phyloP scores from a whole-genome alignment of 148 eudicot genomes.

The Silene conica region DNA sequence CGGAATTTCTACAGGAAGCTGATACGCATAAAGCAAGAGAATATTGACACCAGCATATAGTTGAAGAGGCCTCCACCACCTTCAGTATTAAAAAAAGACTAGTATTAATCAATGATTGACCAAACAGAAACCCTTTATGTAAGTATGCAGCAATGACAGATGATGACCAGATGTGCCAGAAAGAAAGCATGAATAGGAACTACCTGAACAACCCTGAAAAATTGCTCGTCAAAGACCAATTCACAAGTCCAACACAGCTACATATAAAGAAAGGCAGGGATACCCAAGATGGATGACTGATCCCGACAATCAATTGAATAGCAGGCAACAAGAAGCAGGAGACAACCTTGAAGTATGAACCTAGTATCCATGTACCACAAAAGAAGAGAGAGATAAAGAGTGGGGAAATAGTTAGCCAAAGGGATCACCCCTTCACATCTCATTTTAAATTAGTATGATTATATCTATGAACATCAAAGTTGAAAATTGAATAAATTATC shows the following conservation, averaged over 20 bases:
- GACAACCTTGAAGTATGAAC: conserved; percentile 60
- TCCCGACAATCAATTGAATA: conserved; percentile 75
- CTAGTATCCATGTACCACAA: conserved; percentile 33
- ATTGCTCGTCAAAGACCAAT: conserved; percentile 98
- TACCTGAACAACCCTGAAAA: conserved; percentile 68
- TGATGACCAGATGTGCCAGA: not conserved
- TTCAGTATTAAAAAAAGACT: conserved; percentile 28
- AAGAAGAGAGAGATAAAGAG: not conserved
- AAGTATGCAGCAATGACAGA: not conserved
- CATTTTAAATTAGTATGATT: too few relatives aligned
- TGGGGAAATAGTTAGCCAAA: conserved; percentile 20
- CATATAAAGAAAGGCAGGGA: conserved; percentile 83
- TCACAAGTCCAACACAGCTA: conserved; percentile 91
- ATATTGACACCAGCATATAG: conserved; percentile 68
- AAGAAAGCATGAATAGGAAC: conserved; percentile 3
- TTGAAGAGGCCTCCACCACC: conserved; percentile 95
- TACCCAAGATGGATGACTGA: conserved; percentile 93
- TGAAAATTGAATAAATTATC: not conserved
- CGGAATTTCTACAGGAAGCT: conserved; percentile 65
- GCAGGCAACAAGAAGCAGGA: conserved; percentile 77
- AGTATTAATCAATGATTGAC: conserved; percentile 1
- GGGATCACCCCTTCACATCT: not conserved
- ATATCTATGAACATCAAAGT: not conserved
- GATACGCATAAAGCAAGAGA: conserved; percentile 70
- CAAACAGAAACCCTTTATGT: not conserved